Evolutionary conservation across 2,329 filamentous ascomycete species (phyloP), one percentile per base, ranked within the genome.

Genomic region (Aspergillus quadricinctus): DNA sequence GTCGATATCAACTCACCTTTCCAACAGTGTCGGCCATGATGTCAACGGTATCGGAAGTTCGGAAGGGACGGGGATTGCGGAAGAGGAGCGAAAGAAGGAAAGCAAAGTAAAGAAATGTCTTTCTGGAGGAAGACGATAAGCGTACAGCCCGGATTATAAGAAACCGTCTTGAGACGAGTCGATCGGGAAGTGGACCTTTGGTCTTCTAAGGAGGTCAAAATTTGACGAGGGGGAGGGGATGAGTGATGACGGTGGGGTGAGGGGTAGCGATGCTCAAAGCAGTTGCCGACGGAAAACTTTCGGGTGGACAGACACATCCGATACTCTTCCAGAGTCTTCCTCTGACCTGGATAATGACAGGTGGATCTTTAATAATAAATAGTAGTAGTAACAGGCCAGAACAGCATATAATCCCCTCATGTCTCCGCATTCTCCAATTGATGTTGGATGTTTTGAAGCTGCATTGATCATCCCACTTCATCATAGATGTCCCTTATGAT

Each of bases 21-120:
- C 83, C 83, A 64, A 80, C 81, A 57, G 83, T 85, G 69, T 77
- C 75, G 56, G 79, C 75, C 81, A 83, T 83, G 40, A 55, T 77
- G 63, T 56, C 25, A 49, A 37, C 28, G 49, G 28, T 41, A 50
- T 53, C 40, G 48, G 29, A 35, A 35, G 43, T 53, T 55, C 37
- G 43, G 49, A 55, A 45, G 21, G 25, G 4, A 31, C 27, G 63
- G 60, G 59, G 56, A 63, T 31, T 58, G 57, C 29, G 50, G 56
- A 54, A 59, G 56, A 52, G 57, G 53, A 49, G 56, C 63, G 52
- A 50, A 59, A 53, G 52, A 53, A 58, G 49, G 60, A 52, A 58
- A 48, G 60, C 53, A 49, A 54, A 49, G 53, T 55, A 57, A 21
- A 41, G 52, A 54, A 19, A 19, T 57, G 61, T 54, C 43, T 62